Conservation (phyloP, 345 rosid genomes). For the Salix udensis region DNA sequence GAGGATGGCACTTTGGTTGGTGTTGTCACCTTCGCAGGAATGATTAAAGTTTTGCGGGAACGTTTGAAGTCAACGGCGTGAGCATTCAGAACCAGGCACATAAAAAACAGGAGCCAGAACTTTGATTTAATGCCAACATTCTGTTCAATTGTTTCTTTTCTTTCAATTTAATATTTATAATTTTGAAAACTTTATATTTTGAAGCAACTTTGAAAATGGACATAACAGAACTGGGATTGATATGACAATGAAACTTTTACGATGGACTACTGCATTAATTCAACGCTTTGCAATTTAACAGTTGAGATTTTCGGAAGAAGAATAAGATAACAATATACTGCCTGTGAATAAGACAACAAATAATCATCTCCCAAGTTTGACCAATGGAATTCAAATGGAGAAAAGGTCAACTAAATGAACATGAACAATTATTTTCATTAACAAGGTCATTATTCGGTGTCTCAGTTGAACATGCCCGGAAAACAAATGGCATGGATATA, state of each 20-base stretch:
- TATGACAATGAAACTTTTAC: neutral
- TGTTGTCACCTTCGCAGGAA: conserved; percentile 45
- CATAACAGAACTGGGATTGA: neutral
- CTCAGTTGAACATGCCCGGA: neutral
- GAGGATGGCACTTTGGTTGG: conserved; percentile 45
- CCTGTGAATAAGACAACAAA: neutral
- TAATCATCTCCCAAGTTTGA: neutral
- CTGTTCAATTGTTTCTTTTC: neutral
- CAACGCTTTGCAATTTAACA: neutral
- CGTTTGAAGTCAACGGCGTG: conserved; percentile 25
- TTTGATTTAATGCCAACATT: no score
- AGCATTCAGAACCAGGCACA: neutral
- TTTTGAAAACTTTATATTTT: neutral
- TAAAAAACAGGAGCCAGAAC: neutral
- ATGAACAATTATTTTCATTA: neutral
- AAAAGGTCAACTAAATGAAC: neutral
- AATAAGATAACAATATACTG: neutral
- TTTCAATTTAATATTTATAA: neutral
- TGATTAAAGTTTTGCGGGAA: conserved; percentile 48
- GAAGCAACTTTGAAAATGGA: neutral
- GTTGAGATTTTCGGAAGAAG: neutral
- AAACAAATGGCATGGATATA: neutral
- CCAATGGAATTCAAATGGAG: neutral
- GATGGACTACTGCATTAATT: neutral
- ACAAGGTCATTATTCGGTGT: neutral